These are phyloP conservation scores for Kodamaea kakaduensis DNA, from an alignment of 805 yeast species.

Conservation along the genomic window DNA sequence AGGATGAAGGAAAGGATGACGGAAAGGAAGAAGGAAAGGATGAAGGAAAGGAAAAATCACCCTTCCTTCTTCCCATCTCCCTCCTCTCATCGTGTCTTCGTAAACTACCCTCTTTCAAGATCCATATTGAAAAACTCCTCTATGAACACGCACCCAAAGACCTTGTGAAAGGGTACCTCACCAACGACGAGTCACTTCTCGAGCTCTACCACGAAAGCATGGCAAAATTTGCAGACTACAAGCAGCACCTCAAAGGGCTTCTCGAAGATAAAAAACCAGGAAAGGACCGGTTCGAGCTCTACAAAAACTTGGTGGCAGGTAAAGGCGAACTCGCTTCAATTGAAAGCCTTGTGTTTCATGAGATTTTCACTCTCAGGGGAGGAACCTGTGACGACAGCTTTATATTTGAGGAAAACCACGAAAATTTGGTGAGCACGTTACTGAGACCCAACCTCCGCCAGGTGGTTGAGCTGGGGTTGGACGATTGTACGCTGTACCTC, in stretches of 20 bases:
- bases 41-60: background rate
- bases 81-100: slow-evolving; percentile 24
- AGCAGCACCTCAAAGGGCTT: slow-evolving; percentile 23
- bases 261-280: slow-evolving; percentile 15
- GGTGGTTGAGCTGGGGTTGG: slow-evolving; percentile 28
- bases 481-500: slow-evolving; percentile 26
- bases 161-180: slow-evolving; percentile 15
- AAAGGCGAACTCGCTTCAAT: background rate
- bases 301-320: slow-evolving; percentile 16
- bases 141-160: slow-evolving; percentile 10
- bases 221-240: slow-evolving; percentile 21
- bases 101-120: slow-evolving; percentile 36
- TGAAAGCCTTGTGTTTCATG: slow-evolving; percentile 23
- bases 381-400: slow-evolving; percentile 11
- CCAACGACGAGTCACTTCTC: slow-evolving; percentile 13
- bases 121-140: slow-evolving; percentile 23
- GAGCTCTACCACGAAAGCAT: slow-evolving; percentile 16
- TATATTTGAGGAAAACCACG: slow-evolving; percentile 34
- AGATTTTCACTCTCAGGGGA: slow-evolving; percentile 29
- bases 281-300: slow-evolving; percentile 22
- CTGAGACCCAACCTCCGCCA: slow-evolving; percentile 35
- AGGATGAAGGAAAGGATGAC: slow-evolving; percentile 11
- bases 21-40: slow-evolving; percentile 3
- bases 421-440: slow-evolving; percentile 35
- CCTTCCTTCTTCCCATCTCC: background rate